A percentile compares a stretch with the other conserved stretches of the same genome.
Evolutionary conservation across 768 basidiomycete species (phyloP).

Genomic region (Cantharellus cinnabarinus): DNA sequence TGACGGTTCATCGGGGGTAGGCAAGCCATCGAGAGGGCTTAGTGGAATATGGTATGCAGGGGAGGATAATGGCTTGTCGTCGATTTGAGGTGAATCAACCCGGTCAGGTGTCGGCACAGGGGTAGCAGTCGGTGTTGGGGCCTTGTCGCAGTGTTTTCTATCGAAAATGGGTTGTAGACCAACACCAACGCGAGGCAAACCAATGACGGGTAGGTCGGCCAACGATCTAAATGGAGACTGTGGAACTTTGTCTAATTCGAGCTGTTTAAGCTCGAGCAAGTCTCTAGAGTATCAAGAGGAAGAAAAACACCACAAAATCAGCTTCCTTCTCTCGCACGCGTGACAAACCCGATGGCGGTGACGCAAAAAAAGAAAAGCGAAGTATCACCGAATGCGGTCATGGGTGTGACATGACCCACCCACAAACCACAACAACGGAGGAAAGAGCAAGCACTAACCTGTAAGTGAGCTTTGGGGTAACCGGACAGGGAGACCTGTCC

Average conservation of each 20-base stretch:
- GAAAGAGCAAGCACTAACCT: not conserved
- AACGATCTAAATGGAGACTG: not conserved
- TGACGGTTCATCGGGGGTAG: not conserved
- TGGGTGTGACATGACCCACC: not conserved
- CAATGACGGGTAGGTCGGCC: not conserved
- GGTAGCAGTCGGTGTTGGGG: not conserved
- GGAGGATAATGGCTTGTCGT: not conserved
- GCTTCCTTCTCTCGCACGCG: too few relatives aligned
- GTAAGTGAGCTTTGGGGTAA: conserved; percentile 1
- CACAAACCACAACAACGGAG: not conserved
- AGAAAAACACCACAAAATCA: too few relatives aligned
- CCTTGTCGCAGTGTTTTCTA: not conserved
- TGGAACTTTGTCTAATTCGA: conserved; percentile 1
- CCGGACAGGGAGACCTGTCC: not conserved
- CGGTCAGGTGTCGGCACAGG: not conserved
- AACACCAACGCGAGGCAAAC: not conserved
- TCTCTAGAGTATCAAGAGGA: not conserved
- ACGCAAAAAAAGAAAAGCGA: too few relatives aligned
- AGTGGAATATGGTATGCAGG: not conserved
- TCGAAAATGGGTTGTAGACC: not conserved
- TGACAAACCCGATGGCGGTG: too few relatives aligned
- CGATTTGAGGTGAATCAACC: not conserved
- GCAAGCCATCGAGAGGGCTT: not conserved
- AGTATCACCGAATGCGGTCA: too few relatives aligned
- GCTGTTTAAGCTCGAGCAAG: conserved; percentile 1